A percentile compares a stretch with the other conserved stretches of the same genome.
Evolutionary conservation across 305 asterid genomes (phyloP).

Genomic region (Nicotiana rustica): DNA sequence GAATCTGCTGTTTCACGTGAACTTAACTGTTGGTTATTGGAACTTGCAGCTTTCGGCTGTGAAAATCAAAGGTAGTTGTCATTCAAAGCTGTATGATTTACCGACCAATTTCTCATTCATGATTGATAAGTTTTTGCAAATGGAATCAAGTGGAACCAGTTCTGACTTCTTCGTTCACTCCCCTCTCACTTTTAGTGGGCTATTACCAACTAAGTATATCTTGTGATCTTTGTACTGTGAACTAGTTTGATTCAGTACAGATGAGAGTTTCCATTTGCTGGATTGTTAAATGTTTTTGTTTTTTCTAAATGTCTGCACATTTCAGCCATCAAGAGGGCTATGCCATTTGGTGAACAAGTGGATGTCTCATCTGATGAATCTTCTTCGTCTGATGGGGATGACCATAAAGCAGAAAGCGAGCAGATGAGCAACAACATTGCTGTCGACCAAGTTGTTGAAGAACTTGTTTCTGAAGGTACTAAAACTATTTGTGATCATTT

Average conservation of each 20-base stretch:
- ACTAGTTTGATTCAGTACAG: background rate
- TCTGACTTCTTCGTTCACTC: background rate
- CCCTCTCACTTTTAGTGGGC: background rate
- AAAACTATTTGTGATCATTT: background rate
- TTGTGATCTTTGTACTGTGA: background rate
- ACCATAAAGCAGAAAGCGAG: constrained; percentile 31
- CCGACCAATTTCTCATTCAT: background rate
- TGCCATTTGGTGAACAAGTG: constrained; percentile 53
- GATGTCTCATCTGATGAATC: constrained; percentile 68
- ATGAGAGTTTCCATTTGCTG: background rate
- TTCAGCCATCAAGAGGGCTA: constrained; percentile 45
- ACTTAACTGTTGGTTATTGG: background rate
- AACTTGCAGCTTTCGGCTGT: background rate
- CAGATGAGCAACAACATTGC: constrained; percentile 24
- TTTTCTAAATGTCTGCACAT: background rate
- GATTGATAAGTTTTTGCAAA: background rate
- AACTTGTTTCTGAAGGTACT: constrained; percentile 57
- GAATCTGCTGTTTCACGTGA: background rate
- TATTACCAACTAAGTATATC: background rate
- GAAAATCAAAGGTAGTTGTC: background rate
- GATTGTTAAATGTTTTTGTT: background rate
- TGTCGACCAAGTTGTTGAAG: constrained; percentile 41
- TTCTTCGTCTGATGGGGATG: constrained; percentile 52
- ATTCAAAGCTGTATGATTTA: background rate
- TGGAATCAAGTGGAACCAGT: background rate